These are phyloP conservation scores for Diversispora epigaea DNA, from an alignment of 192 early-diverging fungal genomes.

Conservation along the genomic window DNA sequence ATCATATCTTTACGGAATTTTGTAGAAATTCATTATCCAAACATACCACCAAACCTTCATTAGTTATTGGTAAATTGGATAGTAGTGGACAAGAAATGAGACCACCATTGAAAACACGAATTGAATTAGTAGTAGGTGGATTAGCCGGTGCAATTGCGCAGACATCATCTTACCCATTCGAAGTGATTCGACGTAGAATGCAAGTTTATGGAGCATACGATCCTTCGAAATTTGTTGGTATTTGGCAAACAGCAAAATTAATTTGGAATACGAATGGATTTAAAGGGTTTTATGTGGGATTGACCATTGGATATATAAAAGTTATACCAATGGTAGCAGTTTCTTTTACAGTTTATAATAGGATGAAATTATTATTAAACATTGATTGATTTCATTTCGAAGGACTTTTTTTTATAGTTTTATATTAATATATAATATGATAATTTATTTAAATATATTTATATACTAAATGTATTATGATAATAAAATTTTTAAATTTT, in stretches of 20 bases:
- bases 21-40: constrained; percentile 49
- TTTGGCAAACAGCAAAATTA: constrained; percentile 55
- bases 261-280: constrained; percentile 70
- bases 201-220: constrained; percentile 71
- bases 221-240: constrained; percentile 51
- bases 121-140: constrained; percentile 78
- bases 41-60: constrained; percentile 32
- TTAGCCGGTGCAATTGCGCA: constrained; percentile 82
- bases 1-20: constrained; percentile 71
- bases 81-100: constrained; percentile 45
- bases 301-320: constrained; percentile 96
- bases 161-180: constrained; percentile 88
- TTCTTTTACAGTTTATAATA: constrained; percentile 84
- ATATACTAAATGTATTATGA: too few species aligned
- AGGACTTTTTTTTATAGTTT: too few species aligned
- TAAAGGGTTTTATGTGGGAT: constrained; percentile 93
- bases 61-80: constrained; percentile 29
- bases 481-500: too few species aligned
- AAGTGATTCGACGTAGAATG: constrained; percentile 85
- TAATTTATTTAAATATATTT: too few species aligned
- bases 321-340: constrained; percentile 91
- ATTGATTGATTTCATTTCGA: constrained; percentile 39
- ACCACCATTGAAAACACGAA: constrained; percentile 69
- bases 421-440: too few species aligned
- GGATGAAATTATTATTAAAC: constrained; percentile 64